A percentile compares a stretch with the other conserved stretches of the same genome.
Conservation (phyloP, 352 stramenopile genomes). For the Globisporangium nagaii region DNA sequence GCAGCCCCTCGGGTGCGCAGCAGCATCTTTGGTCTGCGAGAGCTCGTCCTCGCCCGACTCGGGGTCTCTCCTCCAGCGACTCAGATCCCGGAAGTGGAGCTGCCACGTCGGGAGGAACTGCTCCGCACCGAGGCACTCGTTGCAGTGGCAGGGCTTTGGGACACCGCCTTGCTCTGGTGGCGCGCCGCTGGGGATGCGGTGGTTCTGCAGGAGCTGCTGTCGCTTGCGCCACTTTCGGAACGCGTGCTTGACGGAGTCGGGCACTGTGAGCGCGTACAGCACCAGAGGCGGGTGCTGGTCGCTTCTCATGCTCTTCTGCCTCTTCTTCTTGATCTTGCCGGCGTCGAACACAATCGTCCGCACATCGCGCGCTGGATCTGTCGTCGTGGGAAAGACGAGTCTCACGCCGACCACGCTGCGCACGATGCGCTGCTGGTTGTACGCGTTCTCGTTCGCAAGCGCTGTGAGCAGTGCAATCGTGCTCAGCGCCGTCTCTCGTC, state of each 20-base stretch:
- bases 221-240: conserved; percentile 41
- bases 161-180: conserved; percentile 33
- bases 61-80: conserved; percentile 21
- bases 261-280: conserved; percentile 33
- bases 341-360: conserved; percentile 8
- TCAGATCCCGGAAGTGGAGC: conserved; percentile 49
- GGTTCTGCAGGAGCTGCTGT: conserved; percentile 23
- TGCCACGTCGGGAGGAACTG: conserved; percentile 50
- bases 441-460: conserved; percentile 22
- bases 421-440: conserved; percentile 42
- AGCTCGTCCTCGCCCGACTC: background rate
- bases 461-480: conserved; percentile 24
- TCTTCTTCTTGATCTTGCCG: conserved; percentile 14
- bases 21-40: background rate
- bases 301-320: background rate
- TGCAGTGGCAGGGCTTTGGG: conserved; percentile 40
- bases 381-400: background rate
- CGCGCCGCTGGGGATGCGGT: conserved; percentile 27
- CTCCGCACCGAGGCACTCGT: conserved; percentile 39
- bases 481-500: conserved; percentile 17
- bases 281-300: background rate
- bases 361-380: background rate
- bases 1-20: background rate
- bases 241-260: conserved; percentile 16
- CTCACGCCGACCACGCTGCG: conserved; percentile 23